Conservation (phyloP, 768 basidiomycete genomes). For the Boletus sp. region DNA sequence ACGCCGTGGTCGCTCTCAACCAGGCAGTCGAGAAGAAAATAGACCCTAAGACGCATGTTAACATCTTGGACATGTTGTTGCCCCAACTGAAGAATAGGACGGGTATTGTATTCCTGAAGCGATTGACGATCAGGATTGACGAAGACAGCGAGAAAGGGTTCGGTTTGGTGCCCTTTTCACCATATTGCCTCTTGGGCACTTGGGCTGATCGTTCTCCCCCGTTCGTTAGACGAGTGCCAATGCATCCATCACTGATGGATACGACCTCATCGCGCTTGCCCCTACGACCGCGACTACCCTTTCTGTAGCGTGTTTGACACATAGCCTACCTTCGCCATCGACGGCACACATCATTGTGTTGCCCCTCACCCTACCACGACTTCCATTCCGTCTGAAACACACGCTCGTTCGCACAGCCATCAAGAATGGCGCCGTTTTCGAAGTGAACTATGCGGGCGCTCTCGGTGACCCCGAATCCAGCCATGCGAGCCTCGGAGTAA, state of each 20-base stretch:
- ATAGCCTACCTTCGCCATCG: constrained; percentile 68
- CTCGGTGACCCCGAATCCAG: constrained; percentile 54
- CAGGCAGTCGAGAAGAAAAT: constrained; percentile 69
- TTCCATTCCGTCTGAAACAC: constrained; percentile 80
- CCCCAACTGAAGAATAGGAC: constrained; percentile 54
- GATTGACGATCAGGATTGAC: constrained; percentile 77
- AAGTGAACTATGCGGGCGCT: constrained; percentile 74
- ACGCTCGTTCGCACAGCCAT: constrained; percentile 78
- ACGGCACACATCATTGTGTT: constrained; percentile 81
- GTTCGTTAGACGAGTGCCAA: constrained; percentile 67
- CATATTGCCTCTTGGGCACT: background rate
- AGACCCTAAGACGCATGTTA: constrained; percentile 67
- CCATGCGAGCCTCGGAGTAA: constrained; percentile 44
- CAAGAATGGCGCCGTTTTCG: constrained; percentile 80
- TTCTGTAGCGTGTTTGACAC: constrained; percentile 75
- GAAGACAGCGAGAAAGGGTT: constrained; percentile 86
- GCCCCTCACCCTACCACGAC: constrained; percentile 72
- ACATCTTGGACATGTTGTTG: constrained; percentile 58
- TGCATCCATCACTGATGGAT: constrained; percentile 52
- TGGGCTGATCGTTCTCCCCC: background rate
- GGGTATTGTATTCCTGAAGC: constrained; percentile 65
- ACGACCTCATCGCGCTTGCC: constrained; percentile 73
- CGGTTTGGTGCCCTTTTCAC: constrained; percentile 53
- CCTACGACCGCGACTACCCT: constrained; percentile 74
- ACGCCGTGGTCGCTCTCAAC: constrained; percentile 74